Base-by-base conservation (phyloP, 192 early-diverging fungal species). In the Rhizoclosmatium globosum region DNA sequence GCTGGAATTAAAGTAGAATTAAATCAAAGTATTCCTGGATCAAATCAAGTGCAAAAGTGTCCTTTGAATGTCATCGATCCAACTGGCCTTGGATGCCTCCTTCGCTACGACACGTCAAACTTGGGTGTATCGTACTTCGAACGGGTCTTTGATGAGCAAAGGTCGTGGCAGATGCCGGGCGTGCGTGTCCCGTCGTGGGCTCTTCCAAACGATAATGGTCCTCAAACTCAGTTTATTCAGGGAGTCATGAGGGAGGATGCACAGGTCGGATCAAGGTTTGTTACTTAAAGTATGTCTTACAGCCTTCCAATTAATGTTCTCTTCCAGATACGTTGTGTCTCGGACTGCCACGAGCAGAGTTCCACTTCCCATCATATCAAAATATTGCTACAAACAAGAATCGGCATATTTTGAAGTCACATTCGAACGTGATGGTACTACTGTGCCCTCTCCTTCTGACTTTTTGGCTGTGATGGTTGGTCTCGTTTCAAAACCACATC, bases 381-480 rank as follows among this genome's bases (percentile, higher is more conserved):
- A 62, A 62, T 19, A 62, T 0, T 62, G 60, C 60, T 31, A 19
- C 38, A 7, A 53, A 53, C 50, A 17, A 7, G 17, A 53, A 53
- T 53, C 50, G 50, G 6, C 50, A 13, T 53, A 62, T 23, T 62
- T 31, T 39, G 60, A 62, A 62, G 60, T 62, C 23, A 62, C 60
- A 0, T 62, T 62, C 1, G 17, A 53, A 17, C 11, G 23, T 7
- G 38, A 19, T 7, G 21, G 19, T 1, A 62, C 4, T 23, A 39
- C 7, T 7, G 23, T 19, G 1, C 6, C 6, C 50, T 53, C 50
- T 53, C 60, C 60, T 21, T 39, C 7, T 19, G 60, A 39, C 21
- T 62, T 19, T 7, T 17, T 68, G 39, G 65, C 23, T 15, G 45
- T 56, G 48, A 71, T 48, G 46, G 50, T 71, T 19, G 69, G 69